Percentiles rank a stretch among this genome's conserved stretches.
phyloP scores from a whole-genome alignment of 495 filamentous ascomycete genomes.

The Thozetella sp. region DNA sequence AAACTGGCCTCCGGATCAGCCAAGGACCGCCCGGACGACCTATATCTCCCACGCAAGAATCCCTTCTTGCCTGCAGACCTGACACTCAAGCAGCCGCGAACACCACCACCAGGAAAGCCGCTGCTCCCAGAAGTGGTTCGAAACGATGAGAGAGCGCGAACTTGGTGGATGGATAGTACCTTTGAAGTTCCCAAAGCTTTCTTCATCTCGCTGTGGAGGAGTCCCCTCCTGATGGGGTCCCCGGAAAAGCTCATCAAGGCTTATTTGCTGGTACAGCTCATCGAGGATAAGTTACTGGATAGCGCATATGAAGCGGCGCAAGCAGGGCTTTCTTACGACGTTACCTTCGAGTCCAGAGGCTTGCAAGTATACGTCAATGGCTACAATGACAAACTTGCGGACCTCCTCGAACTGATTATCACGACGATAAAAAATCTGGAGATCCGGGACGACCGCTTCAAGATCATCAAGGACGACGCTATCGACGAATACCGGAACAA shows the following conservation, averaged over 20 bases:
- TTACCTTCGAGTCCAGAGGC: slow-evolving; percentile 69
- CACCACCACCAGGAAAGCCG: slow-evolving; percentile 58
- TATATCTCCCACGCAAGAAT: slow-evolving; percentile 91
- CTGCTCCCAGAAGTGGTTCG: slow-evolving; percentile 83
- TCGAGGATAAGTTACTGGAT: slow-evolving; percentile 86
- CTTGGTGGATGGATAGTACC: slow-evolving; percentile 97
- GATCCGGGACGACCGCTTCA: slow-evolving; percentile 81
- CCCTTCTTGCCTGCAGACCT: slow-evolving; percentile 96
- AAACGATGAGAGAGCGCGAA: slow-evolving; percentile 77
- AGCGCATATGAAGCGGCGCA: slow-evolving; percentile 98
- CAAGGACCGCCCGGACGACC: slow-evolving; percentile 62
- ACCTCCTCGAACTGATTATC: slow-evolving; percentile 89
- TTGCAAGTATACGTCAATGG: slow-evolving; percentile 80
- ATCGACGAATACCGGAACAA: slow-evolving; percentile 77
- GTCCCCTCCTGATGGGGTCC: slow-evolving; percentile 73
- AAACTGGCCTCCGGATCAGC: slow-evolving; percentile 59
- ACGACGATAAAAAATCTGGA: slow-evolving; percentile 83
- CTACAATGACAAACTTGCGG: slow-evolving; percentile 95
- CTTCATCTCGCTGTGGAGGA: slow-evolving; percentile 76
- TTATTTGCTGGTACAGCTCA: slow-evolving; percentile 81
- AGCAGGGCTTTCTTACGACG: slow-evolving; percentile 82
- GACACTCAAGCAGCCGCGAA: slow-evolving; percentile 91
- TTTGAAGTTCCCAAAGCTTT: slow-evolving; percentile 98
- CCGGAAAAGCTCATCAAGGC: slow-evolving; percentile 77
- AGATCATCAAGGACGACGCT: slow-evolving; percentile 88